These are phyloP conservation scores for Fusarium denticulatum DNA, from an alignment of 2,329 filamentous ascomycete genomes.

Conservation along the genomic window DNA sequence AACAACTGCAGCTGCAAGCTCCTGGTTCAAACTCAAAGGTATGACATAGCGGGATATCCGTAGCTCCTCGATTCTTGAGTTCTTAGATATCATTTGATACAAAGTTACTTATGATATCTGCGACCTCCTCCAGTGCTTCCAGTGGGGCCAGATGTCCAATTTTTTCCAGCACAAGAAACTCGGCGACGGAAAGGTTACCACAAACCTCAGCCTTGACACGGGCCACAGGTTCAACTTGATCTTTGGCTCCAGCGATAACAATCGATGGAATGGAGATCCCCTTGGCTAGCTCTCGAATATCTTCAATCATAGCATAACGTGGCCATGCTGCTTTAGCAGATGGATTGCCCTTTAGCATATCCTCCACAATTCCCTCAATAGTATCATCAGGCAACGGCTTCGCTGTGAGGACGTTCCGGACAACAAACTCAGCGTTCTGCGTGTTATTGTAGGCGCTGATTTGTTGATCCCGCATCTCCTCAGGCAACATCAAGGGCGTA, in stretches of 20 bases:
- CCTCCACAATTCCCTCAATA: not conserved
- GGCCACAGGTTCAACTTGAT: not conserved
- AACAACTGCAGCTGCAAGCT: too few species aligned
- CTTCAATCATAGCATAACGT: not conserved
- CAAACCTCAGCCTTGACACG: not conserved
- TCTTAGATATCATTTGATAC: rapidly evolving
- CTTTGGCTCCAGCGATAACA: not conserved
- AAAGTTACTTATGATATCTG: not conserved
- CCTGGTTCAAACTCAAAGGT: too few species aligned
- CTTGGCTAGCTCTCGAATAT: not conserved
- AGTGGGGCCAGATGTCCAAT: not conserved
- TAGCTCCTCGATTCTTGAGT: not conserved
- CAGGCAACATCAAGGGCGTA: not conserved
- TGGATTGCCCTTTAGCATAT: not conserved
- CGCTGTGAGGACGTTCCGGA: not conserved
- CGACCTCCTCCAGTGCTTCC: rapidly evolving
- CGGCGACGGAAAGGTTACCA: rapidly evolving
- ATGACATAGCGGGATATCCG: too few species aligned
- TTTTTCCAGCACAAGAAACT: not conserved
- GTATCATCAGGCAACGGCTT: rapidly evolving
- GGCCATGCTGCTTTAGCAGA: not conserved
- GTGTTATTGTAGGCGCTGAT: not conserved
- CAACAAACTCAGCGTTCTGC: not conserved
- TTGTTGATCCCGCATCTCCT: not conserved
- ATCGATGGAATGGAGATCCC: not conserved